phyloP scores from a whole-genome alignment of 2,329 filamentous ascomycete species.

The Lecanicillium sp. region DNA sequence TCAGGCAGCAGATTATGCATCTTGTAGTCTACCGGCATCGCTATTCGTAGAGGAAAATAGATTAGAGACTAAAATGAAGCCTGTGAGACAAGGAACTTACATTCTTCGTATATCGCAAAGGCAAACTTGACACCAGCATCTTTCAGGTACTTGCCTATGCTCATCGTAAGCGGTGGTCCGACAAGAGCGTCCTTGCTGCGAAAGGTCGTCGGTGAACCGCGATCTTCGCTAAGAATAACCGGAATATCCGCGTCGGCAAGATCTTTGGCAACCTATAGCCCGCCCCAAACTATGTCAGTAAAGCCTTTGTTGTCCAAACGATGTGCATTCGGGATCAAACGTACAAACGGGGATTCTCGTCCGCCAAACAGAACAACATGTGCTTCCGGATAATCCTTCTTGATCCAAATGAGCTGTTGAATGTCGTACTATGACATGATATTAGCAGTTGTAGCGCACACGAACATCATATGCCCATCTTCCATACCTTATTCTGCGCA shows the following conservation, averaged over 20 bases:
- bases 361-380: slow-evolving; percentile 32
- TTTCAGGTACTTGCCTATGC: slow-evolving; percentile 27
- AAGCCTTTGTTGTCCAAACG: too few species aligned
- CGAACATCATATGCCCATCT: too few species aligned
- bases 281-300: too few species aligned
- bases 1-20: slow-evolving; percentile 31
- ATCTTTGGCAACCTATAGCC: slow-evolving; percentile 29
- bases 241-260: slow-evolving; percentile 31
- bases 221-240: slow-evolving; percentile 32
- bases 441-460: too few species aligned
- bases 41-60: too few species aligned
- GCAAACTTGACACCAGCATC: slow-evolving; percentile 32
- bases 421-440: slow-evolving; percentile 26
- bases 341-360: slow-evolving; percentile 28
- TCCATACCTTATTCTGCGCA: slow-evolving; percentile 27
- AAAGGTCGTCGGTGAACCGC: slow-evolving; percentile 24
- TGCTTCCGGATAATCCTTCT: slow-evolving; percentile 23
- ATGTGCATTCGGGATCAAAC: too few species aligned
- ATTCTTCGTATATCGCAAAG: slow-evolving; percentile 18
- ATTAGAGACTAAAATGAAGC: too few species aligned
- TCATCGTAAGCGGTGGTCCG: slow-evolving; percentile 33
- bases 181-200: slow-evolving; percentile 28
- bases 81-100: too few species aligned
- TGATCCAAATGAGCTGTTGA: slow-evolving; percentile 29
- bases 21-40: slow-evolving; percentile 23